Percentiles rank a stretch among this genome's conserved stretches.
These are phyloP conservation scores for Solanum paucissectum DNA, from an alignment of 257 asterid species.

Conservation along the genomic window DNA sequence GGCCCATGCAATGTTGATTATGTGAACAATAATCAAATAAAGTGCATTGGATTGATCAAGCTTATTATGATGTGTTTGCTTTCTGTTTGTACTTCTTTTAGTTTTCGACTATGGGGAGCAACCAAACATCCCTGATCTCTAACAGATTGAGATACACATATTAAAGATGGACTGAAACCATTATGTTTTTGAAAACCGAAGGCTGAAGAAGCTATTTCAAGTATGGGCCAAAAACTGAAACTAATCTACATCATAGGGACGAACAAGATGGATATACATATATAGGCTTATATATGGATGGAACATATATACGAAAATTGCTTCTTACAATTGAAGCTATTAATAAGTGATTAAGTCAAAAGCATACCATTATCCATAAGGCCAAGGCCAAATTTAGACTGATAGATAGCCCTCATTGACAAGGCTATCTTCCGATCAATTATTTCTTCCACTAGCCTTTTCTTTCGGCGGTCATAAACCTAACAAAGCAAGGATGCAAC, in stretches of 20 bases:
- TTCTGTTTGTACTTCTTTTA: not conserved
- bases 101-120: not conserved
- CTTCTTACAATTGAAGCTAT: not conserved
- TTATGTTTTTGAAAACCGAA: not conserved
- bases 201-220: not conserved
- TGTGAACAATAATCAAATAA: not conserved
- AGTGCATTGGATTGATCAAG: not conserved
- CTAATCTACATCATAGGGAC: not conserved
- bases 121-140: not conserved
- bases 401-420: slow-evolving; percentile 95
- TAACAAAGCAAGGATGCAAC: slow-evolving; percentile 15
- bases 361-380: slow-evolving; percentile 82
- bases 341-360: not conserved
- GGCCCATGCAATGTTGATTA: not conserved
- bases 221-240: not conserved
- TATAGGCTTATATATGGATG: not conserved
- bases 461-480: slow-evolving; percentile 87
- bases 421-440: slow-evolving; percentile 86
- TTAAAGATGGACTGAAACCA: not conserved
- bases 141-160: not conserved
- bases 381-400: slow-evolving; percentile 84
- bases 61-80: not conserved
- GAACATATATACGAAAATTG: not conserved
- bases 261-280: not conserved
- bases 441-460: slow-evolving; percentile 91